phyloP scores from a whole-genome alignment of 441 rosid genomes.

The Arabidopsis lyrata region DNA sequence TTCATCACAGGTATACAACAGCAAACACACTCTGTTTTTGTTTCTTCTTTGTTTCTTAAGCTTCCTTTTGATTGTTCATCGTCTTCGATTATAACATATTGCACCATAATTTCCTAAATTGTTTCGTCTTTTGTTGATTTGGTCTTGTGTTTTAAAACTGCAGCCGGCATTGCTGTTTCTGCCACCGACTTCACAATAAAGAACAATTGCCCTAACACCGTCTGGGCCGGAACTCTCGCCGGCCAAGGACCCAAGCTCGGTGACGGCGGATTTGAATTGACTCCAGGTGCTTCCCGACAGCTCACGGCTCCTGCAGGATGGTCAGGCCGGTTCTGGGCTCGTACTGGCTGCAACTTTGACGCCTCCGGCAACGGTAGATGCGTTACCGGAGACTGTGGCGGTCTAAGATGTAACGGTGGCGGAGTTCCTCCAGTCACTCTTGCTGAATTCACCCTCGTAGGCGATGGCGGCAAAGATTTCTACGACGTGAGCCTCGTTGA shows the following conservation, averaged over 20 bases:
- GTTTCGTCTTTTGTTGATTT: background rate
- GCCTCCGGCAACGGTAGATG: slow-evolving; percentile 69
- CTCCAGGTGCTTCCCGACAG: slow-evolving; percentile 56
- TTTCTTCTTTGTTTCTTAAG: slow-evolving; percentile 1
- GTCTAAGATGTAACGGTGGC: slow-evolving; percentile 69
- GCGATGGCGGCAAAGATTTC: slow-evolving; percentile 64
- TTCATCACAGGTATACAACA: slow-evolving; percentile 47
- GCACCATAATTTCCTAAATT: background rate
- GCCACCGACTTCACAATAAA: slow-evolving; percentile 69
- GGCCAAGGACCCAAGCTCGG: slow-evolving; percentile 53
- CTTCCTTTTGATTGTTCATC: background rate
- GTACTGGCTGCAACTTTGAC: slow-evolving; percentile 80
- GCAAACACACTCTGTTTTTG: background rate
- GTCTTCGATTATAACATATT: slow-evolving; percentile 1
- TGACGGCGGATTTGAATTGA: slow-evolving; percentile 66
- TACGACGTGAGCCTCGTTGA: slow-evolving; percentile 95
- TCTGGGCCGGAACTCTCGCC: slow-evolving; percentile 87
- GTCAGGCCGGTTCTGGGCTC: slow-evolving; percentile 85
- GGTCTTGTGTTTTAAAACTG: slow-evolving; percentile 19
- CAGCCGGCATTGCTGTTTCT: slow-evolving; percentile 54
- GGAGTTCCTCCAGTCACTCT: slow-evolving; percentile 76
- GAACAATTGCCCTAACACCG: slow-evolving; percentile 62
- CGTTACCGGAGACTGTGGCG: slow-evolving; percentile 83
- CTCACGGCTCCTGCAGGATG: slow-evolving; percentile 66
- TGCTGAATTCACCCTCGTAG: slow-evolving; percentile 73